These are phyloP conservation scores for Euptelea pleiosperma DNA, from an alignment of 164 flowering plant species.

Conservation along the genomic window DNA sequence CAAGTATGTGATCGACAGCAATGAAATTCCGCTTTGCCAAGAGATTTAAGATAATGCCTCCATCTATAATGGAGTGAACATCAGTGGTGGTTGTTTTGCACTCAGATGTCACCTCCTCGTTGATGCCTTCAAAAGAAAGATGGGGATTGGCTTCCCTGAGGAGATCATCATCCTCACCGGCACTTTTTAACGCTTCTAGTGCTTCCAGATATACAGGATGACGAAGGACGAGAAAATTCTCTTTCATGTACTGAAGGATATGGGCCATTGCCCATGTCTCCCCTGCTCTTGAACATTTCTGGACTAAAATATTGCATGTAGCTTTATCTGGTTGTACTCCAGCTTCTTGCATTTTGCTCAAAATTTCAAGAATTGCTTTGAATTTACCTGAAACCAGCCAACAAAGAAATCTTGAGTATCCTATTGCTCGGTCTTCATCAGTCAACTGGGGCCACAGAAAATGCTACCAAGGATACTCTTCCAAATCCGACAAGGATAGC, in stretches of 20 bases:
- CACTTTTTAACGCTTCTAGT: slow-evolving; percentile 36
- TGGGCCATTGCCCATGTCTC: slow-evolving; percentile 40
- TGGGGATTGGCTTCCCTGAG: slow-evolving; percentile 77
- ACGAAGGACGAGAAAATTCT: slow-evolving; percentile 61
- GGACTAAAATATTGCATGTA: slow-evolving; percentile 74
- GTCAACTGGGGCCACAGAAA: no score
- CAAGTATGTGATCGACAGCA: slow-evolving; percentile 53
- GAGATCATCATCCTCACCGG: slow-evolving; percentile 57
- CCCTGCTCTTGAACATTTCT: slow-evolving; percentile 57
- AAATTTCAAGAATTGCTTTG: slow-evolving; percentile 59
- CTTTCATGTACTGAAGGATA: slow-evolving; percentile 72
- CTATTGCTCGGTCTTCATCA: no score
- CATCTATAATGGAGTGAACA: slow-evolving; percentile 27
- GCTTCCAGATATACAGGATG: slow-evolving; percentile 65
- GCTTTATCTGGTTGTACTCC: slow-evolving; percentile 86
- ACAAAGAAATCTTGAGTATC: no score
- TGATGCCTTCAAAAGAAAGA: slow-evolving; percentile 25
- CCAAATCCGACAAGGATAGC: no score
- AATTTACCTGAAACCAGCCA: slow-evolving; percentile 50
- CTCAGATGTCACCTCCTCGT: slow-evolving; percentile 18
- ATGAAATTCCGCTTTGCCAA: slow-evolving; percentile 46
- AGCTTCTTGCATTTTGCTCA: slow-evolving; percentile 83
- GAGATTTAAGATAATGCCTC: slow-evolving; percentile 36
- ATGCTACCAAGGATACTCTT: no score
- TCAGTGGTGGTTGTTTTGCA: slow-evolving; percentile 5